A percentile compares a stretch with the other conserved stretches of the same genome.
phyloP scores from a whole-genome alignment of 805 yeast species.

The Blastobotrys peoriensis region DNA sequence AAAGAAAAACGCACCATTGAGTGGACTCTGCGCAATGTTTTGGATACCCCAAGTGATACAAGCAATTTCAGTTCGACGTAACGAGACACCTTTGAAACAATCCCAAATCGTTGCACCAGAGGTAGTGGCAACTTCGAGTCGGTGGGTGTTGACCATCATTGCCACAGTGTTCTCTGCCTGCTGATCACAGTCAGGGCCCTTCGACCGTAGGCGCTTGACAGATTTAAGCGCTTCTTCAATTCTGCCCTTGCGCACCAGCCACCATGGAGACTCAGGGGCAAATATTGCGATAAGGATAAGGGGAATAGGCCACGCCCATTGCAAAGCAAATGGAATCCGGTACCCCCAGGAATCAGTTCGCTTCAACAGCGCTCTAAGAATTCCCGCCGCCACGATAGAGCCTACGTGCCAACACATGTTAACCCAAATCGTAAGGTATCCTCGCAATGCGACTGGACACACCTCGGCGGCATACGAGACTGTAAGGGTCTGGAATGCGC shows the following conservation, averaged over 20 bases:
- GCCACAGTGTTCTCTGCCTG: constrained; percentile 22
- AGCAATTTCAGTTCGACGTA: constrained; percentile 47
- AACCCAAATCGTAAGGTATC: constrained; percentile 44
- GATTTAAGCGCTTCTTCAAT: constrained; percentile 39
- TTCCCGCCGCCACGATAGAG: constrained; percentile 48
- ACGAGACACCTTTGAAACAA: constrained; percentile 42
- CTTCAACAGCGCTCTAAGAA: constrained; percentile 34
- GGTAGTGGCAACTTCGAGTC: constrained; percentile 23
- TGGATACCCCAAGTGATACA: constrained; percentile 41
- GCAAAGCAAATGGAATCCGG: constrained; percentile 50
- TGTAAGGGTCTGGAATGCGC: constrained; percentile 45
- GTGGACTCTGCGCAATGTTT: constrained; percentile 16
- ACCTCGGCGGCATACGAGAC: constrained; percentile 51
- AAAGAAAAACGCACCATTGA: constrained; percentile 39
- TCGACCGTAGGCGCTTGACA: constrained; percentile 33
- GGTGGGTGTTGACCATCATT: constrained; percentile 38
- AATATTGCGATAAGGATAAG: constrained; percentile 33
- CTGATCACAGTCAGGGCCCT: constrained; percentile 27
- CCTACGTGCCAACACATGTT: constrained; percentile 53
- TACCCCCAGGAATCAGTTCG: constrained; percentile 36
- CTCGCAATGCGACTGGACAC: constrained; percentile 45
- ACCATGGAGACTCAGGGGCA: constrained; percentile 53
- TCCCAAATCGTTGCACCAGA: constrained; percentile 24
- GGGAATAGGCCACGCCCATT: constrained; percentile 55
- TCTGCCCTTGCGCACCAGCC: constrained; percentile 41